A percentile compares a stretch with the other conserved stretches of the same genome.
These are phyloP conservation scores for Rhodamnia rubescens DNA, from an alignment of 345 rosid genomes.

Conservation along the genomic window DNA sequence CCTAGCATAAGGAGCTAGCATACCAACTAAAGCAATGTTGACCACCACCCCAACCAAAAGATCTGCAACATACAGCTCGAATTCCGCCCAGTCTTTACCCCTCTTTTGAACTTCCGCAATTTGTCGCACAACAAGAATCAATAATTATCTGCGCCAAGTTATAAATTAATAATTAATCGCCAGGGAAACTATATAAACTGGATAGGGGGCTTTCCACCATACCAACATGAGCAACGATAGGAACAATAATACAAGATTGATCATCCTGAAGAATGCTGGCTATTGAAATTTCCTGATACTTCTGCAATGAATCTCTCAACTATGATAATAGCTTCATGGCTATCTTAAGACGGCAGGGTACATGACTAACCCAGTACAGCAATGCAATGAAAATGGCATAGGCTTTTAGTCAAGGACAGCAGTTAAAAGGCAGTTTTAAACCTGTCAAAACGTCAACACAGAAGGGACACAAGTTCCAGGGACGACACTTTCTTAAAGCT, in stretches of 20 bases:
- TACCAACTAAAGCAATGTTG: slow-evolving; percentile 78
- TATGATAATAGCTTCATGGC: neutral
- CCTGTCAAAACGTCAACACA: neutral
- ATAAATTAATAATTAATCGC: neutral
- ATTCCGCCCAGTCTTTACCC: slow-evolving; percentile 91
- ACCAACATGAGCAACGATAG: neutral
- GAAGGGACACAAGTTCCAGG: neutral
- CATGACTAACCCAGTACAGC: neutral
- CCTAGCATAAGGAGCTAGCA: slow-evolving; percentile 91
- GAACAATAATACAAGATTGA: neutral
- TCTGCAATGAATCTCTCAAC: neutral
- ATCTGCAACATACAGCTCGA: slow-evolving; percentile 89
- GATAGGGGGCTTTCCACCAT: neutral
- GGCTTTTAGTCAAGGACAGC: neutral
- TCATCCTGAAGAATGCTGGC: neutral
- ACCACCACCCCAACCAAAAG: slow-evolving; percentile 81
- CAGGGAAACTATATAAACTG: neutral
- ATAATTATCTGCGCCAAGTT: slow-evolving; percentile 58
- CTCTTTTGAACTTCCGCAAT: slow-evolving; percentile 90
- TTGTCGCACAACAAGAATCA: slow-evolving; percentile 85
- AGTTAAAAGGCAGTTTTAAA: neutral
- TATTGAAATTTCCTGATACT: neutral
- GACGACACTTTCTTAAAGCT: neutral
- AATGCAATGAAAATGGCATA: neutral
- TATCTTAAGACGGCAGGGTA: neutral